Percentiles rank a stretch among this genome's conserved stretches.
Conservation (phyloP, 2,329 filamentous ascomycete genomes). For the Talaromyces atroroseus region DNA sequence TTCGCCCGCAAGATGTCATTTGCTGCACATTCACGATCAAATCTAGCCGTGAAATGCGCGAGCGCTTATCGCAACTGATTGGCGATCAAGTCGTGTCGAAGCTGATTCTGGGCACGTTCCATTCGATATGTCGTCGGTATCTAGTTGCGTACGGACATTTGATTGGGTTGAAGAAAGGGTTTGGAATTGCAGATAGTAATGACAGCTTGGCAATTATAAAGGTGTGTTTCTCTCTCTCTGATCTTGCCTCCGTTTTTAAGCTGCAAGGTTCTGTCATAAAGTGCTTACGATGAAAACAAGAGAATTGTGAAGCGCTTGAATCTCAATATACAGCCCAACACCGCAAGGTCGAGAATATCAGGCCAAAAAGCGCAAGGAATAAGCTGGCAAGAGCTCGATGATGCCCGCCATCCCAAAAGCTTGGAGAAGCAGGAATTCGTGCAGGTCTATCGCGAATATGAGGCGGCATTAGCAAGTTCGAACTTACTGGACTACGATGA, state of each 20-base stretch:
- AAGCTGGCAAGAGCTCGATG: slow-evolving; percentile 40
- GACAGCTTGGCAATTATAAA: slow-evolving; percentile 76
- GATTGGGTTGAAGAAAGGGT: slow-evolving; percentile 76
- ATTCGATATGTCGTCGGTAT: slow-evolving; percentile 84
- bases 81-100: slow-evolving; percentile 68
- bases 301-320: slow-evolving; percentile 74
- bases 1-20: slow-evolving; percentile 79
- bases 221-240: slow-evolving; percentile 19
- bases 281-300: slow-evolving; percentile 19
- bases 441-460: slow-evolving; percentile 67
- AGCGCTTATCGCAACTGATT: slow-evolving; percentile 75
- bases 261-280: no score
- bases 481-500: slow-evolving; percentile 95
- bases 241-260: not conserved
- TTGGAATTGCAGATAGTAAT: slow-evolving; percentile 81
- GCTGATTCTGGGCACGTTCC: slow-evolving; percentile 86
- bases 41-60: slow-evolving; percentile 87
- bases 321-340: slow-evolving; percentile 62
- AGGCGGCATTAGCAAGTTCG: slow-evolving; percentile 65
- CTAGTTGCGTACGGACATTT: slow-evolving; percentile 75
- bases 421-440: slow-evolving; percentile 61
- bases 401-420: slow-evolving; percentile 28
- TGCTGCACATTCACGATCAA: slow-evolving; percentile 98
- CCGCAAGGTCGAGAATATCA: slow-evolving; percentile 70
- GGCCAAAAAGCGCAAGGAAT: slow-evolving; percentile 54